Evolutionary conservation across 805 yeast genomes (phyloP).

Genomic region (Torulaspora indica): DNA sequence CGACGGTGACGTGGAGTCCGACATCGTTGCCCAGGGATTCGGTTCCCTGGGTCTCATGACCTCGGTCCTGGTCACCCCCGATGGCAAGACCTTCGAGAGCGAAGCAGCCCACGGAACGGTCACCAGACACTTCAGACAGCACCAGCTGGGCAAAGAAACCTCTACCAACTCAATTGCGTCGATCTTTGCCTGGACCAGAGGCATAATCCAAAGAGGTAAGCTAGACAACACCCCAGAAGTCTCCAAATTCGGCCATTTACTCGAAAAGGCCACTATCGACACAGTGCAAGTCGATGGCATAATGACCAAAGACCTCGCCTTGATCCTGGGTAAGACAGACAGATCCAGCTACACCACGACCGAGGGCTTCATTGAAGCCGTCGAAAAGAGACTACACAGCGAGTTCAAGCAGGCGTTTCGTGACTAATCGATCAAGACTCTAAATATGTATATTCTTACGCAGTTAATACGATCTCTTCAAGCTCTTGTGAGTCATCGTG

Average conservation of each 20-base stretch:
- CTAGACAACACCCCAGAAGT: conserved; percentile 85
- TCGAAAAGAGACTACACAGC: conserved; percentile 55
- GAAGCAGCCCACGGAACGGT: conserved; percentile 99
- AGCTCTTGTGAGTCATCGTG: conserved; percentile 4
- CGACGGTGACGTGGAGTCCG: conserved; percentile 97
- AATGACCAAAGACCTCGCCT: conserved; percentile 95
- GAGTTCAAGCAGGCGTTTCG: conserved; percentile 17
- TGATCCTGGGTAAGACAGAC: conserved; percentile 81
- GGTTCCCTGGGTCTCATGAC: conserved; percentile 97
- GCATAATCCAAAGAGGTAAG: conserved; percentile 86
- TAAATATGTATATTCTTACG: conserved; percentile 4
- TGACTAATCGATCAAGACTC: conserved; percentile 1
- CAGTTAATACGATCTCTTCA: conserved; percentile 3
- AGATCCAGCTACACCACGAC: conserved; percentile 83
- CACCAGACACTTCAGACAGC: conserved; percentile 93
- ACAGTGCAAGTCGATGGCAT: conserved; percentile 78
- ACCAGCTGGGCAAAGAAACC: conserved; percentile 95
- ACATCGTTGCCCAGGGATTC: conserved; percentile 96
- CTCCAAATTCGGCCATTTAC: conserved; percentile 64
- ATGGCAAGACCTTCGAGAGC: conserved; percentile 89
- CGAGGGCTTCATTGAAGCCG: conserved; percentile 83
- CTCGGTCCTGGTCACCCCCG: conserved; percentile 93
- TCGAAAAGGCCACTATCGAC: conserved; percentile 81
- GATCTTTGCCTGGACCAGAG: conserved; percentile 95
- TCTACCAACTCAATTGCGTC: conserved; percentile 97